Evolutionary conservation across 2,329 filamentous ascomycete genomes (phyloP), one percentile per base, ranked within the genome.

Genomic region (Colletotrichum sp.): DNA sequence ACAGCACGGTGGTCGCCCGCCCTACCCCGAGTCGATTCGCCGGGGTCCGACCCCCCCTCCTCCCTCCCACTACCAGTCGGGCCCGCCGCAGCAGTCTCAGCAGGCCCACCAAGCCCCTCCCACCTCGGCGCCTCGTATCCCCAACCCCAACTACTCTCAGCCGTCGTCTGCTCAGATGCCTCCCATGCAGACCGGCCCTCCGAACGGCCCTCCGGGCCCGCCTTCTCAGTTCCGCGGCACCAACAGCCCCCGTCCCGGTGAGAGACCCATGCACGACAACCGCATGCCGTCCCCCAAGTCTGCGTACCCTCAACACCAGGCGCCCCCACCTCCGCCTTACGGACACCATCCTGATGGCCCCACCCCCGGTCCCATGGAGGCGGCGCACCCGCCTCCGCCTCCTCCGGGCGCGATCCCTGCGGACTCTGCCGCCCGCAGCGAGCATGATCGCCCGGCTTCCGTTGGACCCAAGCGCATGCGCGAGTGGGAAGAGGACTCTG

Each of bases 241-340:
- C 34, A 92, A 92, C 80, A 98, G 95, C 83, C 95, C 96, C 76
- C 92, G 95, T n/a, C 92, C 94, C 67, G 96, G 98, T 79, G 93
- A 96, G 63, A 92, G 96, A 69, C 94, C 94, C 2, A 90, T 97
- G 78, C 91, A 96, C 79, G 96, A 98, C 79, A 95, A 94, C 82
- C 93, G 95, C 76, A 94, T 96, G 85, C 92, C 95, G n/a, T 98
- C 96, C n/a, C 96, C 96, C 75, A 96, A 96, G 81, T 94, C 95
- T 52, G 93, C 92, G 9, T 98, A 97, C 81, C 93, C 94, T 7
- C 95, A 96, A 81, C 95, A 95, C 78, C 94, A 93, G 78, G 86
- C 89, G 11, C 83, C 83, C 15, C 81, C 84, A 19, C 82, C 85
- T 13, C 80, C 84, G 65, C 84, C 86, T 0, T 98, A 95, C 82